phyloP scores from a whole-genome alignment of 2,329 filamentous ascomycete genomes.

The Exutisphaerella laricina region DNA sequence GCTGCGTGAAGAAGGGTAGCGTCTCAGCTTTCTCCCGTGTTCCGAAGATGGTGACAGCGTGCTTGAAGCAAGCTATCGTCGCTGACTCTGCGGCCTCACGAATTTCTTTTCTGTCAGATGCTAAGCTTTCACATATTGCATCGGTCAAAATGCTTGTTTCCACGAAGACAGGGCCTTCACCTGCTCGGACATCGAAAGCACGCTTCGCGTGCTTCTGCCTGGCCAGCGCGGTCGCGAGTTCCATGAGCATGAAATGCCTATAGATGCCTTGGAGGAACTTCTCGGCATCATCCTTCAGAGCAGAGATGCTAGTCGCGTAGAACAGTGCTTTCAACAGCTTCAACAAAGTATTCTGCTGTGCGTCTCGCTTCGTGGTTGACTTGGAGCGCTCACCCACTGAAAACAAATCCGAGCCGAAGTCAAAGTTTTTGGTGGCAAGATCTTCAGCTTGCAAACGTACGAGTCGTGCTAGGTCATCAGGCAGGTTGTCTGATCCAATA shows the following conservation, averaged over 20 bases:
- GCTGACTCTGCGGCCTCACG: slow-evolving; percentile 76
- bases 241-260: slow-evolving; percentile 83
- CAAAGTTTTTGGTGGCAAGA: slow-evolving; percentile 64
- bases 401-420: slow-evolving; percentile 64
- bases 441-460: slow-evolving; percentile 88
- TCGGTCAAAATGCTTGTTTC: slow-evolving; percentile 85
- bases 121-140: slow-evolving; percentile 81
- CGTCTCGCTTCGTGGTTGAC: slow-evolving; percentile 80
- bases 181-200: slow-evolving; percentile 76
- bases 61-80: slow-evolving; percentile 71
- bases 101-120: slow-evolving; percentile 74
- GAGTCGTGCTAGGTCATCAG: slow-evolving; percentile 79
- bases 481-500: slow-evolving; percentile 79
- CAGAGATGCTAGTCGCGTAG: slow-evolving; percentile 70
- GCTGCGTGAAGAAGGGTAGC: slow-evolving; percentile 76
- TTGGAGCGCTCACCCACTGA: slow-evolving; percentile 71
- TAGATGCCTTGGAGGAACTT: slow-evolving; percentile 74
- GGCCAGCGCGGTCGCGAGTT: slow-evolving; percentile 79
- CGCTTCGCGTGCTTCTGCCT: slow-evolving; percentile 70
- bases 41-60: slow-evolving; percentile 70
- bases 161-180: slow-evolving; percentile 80
- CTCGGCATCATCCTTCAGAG: slow-evolving; percentile 70
- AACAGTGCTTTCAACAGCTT: slow-evolving; percentile 85
- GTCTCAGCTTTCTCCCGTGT: slow-evolving; percentile 64
- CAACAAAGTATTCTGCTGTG: slow-evolving; percentile 75